phyloP scores from a whole-genome alignment of 495 filamentous ascomycete genomes.

The Penicillium alfredii region DNA sequence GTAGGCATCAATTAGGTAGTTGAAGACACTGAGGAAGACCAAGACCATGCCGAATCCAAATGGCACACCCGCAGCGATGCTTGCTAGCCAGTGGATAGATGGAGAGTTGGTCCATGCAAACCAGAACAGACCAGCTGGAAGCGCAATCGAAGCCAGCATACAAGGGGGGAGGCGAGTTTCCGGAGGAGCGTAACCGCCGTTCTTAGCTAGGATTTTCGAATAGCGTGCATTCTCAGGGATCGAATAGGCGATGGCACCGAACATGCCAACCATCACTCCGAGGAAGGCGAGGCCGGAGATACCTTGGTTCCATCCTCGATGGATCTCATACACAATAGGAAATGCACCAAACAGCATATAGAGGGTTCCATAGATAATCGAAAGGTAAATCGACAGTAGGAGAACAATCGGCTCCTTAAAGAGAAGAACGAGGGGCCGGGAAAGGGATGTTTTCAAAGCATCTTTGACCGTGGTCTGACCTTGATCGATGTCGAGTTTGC shows the following conservation, averaged over 20 bases:
- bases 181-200: conserved; percentile 28
- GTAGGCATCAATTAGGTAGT: conserved; percentile 67
- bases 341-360: conserved; percentile 73
- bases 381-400: conserved; percentile 58
- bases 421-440: conserved; percentile 33
- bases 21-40: conserved; percentile 62
- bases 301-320: conserved; percentile 66
- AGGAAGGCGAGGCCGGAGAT: conserved; percentile 64
- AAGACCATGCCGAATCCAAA: conserved; percentile 65
- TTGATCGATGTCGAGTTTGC: conserved; percentile 30
- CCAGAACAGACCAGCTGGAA: conserved; percentile 45
- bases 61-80: conserved; percentile 51
- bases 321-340: conserved; percentile 65
- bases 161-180: conserved; percentile 34
- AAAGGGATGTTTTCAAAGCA: conserved; percentile 30
- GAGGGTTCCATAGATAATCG: conserved; percentile 62
- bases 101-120: conserved; percentile 60
- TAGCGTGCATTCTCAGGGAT: conserved; percentile 40
- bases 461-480: conserved; percentile 21
- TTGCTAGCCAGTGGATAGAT: conserved; percentile 56
- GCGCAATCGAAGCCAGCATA: conserved; percentile 27
- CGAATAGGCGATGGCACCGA: conserved; percentile 45
- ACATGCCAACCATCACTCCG: conserved; percentile 73
- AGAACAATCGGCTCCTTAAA: conserved; percentile 49
- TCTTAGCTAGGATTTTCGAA: conserved; percentile 19